phyloP scores from a whole-genome alignment of 2,329 filamentous ascomycete genomes.

The Didymella lethalis region DNA sequence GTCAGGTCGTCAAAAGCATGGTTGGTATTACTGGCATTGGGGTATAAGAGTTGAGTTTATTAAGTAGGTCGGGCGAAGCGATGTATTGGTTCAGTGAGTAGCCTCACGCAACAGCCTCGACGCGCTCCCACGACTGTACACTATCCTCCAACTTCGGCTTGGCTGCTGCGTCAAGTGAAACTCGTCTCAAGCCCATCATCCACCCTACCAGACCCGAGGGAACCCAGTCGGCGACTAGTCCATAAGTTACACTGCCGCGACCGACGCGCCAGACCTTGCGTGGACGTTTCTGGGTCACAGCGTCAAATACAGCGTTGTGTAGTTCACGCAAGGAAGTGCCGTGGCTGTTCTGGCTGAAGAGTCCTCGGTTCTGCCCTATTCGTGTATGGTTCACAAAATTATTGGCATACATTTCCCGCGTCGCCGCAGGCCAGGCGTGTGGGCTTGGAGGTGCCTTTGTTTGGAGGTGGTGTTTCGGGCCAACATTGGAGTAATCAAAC shows the following conservation, averaged over 20 bases:
- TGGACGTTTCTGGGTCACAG: constrained; percentile 71
- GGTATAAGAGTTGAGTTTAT: constrained; percentile 2
- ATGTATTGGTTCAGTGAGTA: neutral
- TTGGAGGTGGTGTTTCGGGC: constrained; percentile 53
- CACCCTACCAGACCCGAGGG: constrained; percentile 82
- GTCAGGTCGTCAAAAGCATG: neutral
- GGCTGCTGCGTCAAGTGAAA: constrained; percentile 49
- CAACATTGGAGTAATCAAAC: constrained; percentile 79
- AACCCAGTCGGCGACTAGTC: constrained; percentile 81
- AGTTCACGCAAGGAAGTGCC: constrained; percentile 79
- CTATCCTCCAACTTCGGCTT: constrained; percentile 54
- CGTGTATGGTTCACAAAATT: constrained; percentile 51
- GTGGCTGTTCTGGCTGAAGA: constrained; percentile 59
- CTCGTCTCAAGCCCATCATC: constrained; percentile 84
- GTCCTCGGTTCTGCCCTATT: constrained; percentile 59
- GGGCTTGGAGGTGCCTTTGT: constrained; percentile 44
- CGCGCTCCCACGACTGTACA: constrained; percentile 56
- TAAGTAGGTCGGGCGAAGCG: neutral
- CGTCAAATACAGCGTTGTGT: constrained; percentile 89
- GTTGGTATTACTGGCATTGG: neutral
- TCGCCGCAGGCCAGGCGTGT: constrained; percentile 49
- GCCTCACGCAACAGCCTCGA: constrained; percentile 14
- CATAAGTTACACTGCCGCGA: constrained; percentile 83
- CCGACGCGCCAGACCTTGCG: constrained; percentile 78
- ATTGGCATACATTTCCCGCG: constrained; percentile 46